Evolutionary conservation across 768 basidiomycete genomes (phyloP).

Genomic region (Serendipita sp.): DNA sequence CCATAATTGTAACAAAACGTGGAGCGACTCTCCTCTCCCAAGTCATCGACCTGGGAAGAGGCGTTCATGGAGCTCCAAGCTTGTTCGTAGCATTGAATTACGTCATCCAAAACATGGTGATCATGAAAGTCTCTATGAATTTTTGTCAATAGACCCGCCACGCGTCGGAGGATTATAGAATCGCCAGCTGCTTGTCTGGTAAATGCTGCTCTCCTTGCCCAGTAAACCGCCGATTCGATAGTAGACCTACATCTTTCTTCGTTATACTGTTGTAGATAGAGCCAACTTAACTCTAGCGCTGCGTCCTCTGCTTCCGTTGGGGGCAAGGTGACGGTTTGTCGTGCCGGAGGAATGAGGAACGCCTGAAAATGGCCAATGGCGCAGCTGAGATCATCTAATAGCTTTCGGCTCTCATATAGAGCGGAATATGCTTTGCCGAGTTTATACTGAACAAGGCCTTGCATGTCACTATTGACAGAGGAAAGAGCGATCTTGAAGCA

Average conservation of each 20-base stretch:
- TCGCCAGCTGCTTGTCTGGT: background rate
- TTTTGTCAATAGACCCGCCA: background rate
- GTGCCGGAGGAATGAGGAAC: background rate
- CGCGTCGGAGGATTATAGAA: background rate
- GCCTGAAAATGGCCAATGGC: background rate
- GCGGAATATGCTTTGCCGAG: background rate
- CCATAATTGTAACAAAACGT: conserved; percentile 2
- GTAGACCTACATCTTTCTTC: background rate
- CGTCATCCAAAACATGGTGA: background rate
- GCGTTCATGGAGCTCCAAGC: background rate
- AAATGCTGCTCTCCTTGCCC: background rate
- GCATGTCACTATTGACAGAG: background rate
- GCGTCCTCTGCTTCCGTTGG: background rate
- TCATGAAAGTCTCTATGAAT: background rate
- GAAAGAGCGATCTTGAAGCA: background rate
- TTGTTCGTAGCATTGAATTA: background rate
- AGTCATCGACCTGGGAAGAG: background rate
- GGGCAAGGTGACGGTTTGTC: background rate
- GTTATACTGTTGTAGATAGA: background rate
- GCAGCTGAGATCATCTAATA: background rate
- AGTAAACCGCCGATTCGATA: background rate
- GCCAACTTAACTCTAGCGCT: background rate
- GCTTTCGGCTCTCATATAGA: background rate
- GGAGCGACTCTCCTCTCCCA: background rate
- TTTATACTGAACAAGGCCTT: background rate